phyloP scores from a whole-genome alignment of 352 stramenopile species.

The Phytopythium montanum region DNA sequence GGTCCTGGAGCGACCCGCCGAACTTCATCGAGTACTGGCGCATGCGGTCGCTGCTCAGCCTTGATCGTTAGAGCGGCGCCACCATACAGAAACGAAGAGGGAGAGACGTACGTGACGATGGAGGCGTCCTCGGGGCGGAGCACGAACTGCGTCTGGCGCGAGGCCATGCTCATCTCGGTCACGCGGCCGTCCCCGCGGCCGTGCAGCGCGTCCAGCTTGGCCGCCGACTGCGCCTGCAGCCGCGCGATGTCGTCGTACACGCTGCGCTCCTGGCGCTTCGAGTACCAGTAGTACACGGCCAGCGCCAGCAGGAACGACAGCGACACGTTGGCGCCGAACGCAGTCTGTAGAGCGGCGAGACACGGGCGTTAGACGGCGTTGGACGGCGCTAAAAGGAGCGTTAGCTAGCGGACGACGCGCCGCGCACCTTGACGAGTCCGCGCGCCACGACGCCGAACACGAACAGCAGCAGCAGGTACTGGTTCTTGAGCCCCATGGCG shows the following conservation, averaged over 20 bases:
- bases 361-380: too few species aligned
- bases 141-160: constrained; percentile 71
- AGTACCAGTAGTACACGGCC: constrained; percentile 61
- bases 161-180: constrained; percentile 35
- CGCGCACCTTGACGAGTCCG: constrained; percentile 57
- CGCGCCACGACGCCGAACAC: constrained; percentile 57
- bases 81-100: background rate
- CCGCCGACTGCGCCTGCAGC: constrained; percentile 46
- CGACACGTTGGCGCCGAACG: constrained; percentile 59
- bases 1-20: constrained; percentile 52
- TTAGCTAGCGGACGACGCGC: too few species aligned
- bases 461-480: constrained; percentile 75
- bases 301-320: constrained; percentile 60
- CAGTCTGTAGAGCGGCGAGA: constrained; percentile 22
- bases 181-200: constrained; percentile 47
- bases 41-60: constrained; percentile 45
- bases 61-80: background rate
- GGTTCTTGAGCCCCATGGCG: constrained; percentile 44
- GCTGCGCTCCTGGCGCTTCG: constrained; percentile 45
- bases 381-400: too few species aligned
- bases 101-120: constrained; percentile 65
- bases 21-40: constrained; percentile 76
- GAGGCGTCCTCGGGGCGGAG: constrained; percentile 47
- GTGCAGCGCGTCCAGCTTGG: constrained; percentile 67
- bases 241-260: constrained; percentile 71